phyloP scores from a whole-genome alignment of 2,329 filamentous ascomycete genomes.

The Didymella sp. region DNA sequence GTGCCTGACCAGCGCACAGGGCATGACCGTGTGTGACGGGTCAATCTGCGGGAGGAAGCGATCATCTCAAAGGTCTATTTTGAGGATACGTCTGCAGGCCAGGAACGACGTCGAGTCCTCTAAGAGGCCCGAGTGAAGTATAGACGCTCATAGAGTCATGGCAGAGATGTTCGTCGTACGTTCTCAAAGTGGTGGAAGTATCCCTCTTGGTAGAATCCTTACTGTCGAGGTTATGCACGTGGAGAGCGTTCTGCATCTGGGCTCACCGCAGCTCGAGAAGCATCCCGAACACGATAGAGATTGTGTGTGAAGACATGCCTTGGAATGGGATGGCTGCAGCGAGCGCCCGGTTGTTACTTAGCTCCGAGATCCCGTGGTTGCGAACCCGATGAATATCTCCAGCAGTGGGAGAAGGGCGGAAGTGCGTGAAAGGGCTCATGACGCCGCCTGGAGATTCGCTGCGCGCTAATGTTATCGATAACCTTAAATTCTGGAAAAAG shows the following conservation, averaged over 20 bases:
- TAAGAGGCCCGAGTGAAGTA: background rate
- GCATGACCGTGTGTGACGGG: constrained; percentile 45
- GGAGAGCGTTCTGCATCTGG: background rate
- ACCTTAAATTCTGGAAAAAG: constrained; percentile 28
- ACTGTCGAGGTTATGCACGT: background rate
- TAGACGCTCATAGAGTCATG: constrained; percentile 12
- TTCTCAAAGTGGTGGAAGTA: background rate
- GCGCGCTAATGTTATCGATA: constrained; percentile 43
- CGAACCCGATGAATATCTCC: too few species aligned
- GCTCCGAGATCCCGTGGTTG: too few species aligned
- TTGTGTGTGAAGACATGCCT: too few species aligned
- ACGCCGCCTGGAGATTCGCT: background rate
- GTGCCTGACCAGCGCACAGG: constrained; percentile 41
- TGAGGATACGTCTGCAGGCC: constrained; percentile 24
- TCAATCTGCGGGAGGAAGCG: constrained; percentile 32
- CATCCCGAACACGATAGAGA: too few species aligned
- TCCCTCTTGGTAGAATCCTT: background rate
- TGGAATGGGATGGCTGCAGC: too few species aligned
- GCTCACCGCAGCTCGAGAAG: too few species aligned
- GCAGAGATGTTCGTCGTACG: background rate
- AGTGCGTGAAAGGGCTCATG: constrained; percentile 5
- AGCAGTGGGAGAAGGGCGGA: constrained; percentile 12
- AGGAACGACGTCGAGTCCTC: constrained; percentile 20
- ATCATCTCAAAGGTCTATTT: constrained; percentile 46
- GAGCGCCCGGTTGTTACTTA: too few species aligned